Conservation (phyloP, 805 yeast genomes). For the Kuraishia ogatae region DNA sequence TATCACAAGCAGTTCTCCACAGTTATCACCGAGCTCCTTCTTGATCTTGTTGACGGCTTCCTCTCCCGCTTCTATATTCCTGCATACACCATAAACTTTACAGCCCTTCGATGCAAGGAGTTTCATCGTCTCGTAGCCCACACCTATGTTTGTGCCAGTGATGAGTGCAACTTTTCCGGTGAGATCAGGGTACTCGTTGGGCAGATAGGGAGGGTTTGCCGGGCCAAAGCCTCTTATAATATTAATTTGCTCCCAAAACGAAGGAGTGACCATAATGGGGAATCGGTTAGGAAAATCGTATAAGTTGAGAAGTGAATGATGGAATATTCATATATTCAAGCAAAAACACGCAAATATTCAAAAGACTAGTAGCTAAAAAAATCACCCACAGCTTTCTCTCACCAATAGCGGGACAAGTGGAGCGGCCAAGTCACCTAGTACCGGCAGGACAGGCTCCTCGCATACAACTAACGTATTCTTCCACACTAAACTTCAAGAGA, state of each 20-base stretch:
- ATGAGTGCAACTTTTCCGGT: slow-evolving; percentile 20
- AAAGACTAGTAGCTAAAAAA: no score
- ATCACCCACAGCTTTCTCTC: no score
- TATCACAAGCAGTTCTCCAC: slow-evolving; percentile 14
- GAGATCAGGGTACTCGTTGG: slow-evolving; percentile 24
- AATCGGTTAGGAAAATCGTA: no score
- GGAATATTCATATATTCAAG: no score
- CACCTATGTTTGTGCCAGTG: slow-evolving; percentile 27
- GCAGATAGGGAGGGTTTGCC: slow-evolving; percentile 15
- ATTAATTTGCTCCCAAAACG: background rate
- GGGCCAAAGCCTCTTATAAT: slow-evolving; percentile 3
- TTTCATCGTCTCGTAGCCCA: slow-evolving; percentile 24
- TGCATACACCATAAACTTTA: slow-evolving; percentile 26
- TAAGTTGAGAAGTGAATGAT: no score
- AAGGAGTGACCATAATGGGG: background rate
- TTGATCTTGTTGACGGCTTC: slow-evolving; percentile 19
- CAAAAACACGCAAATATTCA: no score
- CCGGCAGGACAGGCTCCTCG: no score
- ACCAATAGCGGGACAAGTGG: no score
- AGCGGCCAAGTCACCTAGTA: no score
- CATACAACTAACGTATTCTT: no score
- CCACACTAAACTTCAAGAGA: no score
- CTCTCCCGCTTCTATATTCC: slow-evolving; percentile 24
- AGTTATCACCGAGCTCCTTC: slow-evolving; percentile 8
- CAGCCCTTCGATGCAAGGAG: slow-evolving; percentile 23